Base-by-base conservation (phyloP, 1,139 yeast genomes). In the Geotrichum klebahnii region DNA sequence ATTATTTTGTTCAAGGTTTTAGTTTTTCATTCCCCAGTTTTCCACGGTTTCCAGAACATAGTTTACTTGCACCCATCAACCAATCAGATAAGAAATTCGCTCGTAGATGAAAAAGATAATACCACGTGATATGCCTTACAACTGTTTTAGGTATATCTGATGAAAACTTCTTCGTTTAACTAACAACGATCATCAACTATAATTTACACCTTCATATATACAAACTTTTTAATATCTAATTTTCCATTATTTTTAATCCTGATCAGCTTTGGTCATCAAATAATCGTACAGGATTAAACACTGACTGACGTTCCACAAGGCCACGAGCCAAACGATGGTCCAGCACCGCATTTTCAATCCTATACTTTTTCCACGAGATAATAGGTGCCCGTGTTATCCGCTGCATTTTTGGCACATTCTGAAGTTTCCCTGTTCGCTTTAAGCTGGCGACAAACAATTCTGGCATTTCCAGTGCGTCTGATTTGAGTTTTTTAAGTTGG, bases 401-500 rank as follows among this genome's bases (percentile, higher is more conserved):
- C 40, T 48, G 51, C 51, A 48, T 43, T n/a, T 41, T 41, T 28
- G 45, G 45, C 3, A 16, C 32, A 29, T 12, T 19, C 2, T 41
- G 14, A 1, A 38, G 22, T 16, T 22, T 14, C n/a, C 40, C 40
- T 5, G 42, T 26, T 26, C 19, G 26, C 31, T 38, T 36, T 24
- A 46, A 10, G 28, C 29, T 20, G 6, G 26, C 31, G 14, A 59
- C 28, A 38, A 65, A 61, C 34, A 45, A 44, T 6, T 50, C 57
- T 3, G 67, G 68, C 26, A 64, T 55, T 8, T 46, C 58, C 17
- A 65, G 49, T 5, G 68, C 66, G 12, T 59, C 56, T 23, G 48
- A 32, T 28, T 63, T 61, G 26, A 64, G 56, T 24, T 52, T 46
- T 33, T 59, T 57, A 31, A 65, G 56, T 34, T 48, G 51, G 14